phyloP scores from a whole-genome alignment of 129 eudicot species.

The Oenanthe sinensis region DNA sequence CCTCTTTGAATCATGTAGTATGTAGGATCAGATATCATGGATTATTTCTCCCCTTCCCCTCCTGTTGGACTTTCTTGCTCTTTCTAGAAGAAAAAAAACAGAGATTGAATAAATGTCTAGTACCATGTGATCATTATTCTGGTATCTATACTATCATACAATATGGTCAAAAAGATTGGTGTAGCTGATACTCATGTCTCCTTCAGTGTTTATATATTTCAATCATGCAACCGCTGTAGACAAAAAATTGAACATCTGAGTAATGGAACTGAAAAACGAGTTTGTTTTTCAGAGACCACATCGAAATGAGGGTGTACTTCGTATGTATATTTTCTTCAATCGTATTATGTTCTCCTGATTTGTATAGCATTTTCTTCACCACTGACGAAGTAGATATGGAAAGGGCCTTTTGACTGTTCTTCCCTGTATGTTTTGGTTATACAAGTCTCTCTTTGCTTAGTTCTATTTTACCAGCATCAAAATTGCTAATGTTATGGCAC shows the following conservation, averaged over 20 bases:
- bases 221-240: neutral
- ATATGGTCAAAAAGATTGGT: neutral
- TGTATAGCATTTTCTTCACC: neutral
- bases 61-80: neutral
- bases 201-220: neutral
- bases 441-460: neutral
- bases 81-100: conserved; percentile 3
- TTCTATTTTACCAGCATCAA: neutral
- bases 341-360: neutral
- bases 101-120: conserved; percentile 6
- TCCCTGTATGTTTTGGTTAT: neutral
- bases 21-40: neutral
- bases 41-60: neutral
- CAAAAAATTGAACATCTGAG: neutral
- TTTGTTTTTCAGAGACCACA: neutral
- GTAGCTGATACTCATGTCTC: neutral
- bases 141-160: neutral
- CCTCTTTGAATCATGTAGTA: conserved; percentile 11
- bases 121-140: neutral
- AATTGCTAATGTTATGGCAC: neutral
- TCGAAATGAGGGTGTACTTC: neutral
- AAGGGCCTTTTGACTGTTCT: neutral
- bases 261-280: neutral
- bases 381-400: neutral
- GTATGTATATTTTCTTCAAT: neutral